A percentile compares a stretch with the other conserved stretches of the same genome.
phyloP scores from a whole-genome alignment of 2,329 filamentous ascomycete genomes.

The Sarocladiaceae sp. region DNA sequence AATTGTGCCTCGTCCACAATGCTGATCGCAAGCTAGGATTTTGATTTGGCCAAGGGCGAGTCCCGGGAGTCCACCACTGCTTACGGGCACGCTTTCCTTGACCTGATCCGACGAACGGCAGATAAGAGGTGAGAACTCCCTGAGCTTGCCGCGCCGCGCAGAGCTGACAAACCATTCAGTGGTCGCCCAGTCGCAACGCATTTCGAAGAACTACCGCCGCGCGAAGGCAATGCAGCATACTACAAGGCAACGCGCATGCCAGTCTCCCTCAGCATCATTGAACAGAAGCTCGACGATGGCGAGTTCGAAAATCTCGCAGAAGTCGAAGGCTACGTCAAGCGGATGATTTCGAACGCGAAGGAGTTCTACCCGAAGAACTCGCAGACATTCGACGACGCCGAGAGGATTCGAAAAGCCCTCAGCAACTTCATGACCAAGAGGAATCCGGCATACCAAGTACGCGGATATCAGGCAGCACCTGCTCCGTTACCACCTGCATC shows the following conservation, averaged over 20 bases:
- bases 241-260: slow-evolving; percentile 73
- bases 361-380: slow-evolving; percentile 72
- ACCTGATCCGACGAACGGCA: slow-evolving; percentile 66
- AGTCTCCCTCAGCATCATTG: slow-evolving; percentile 70
- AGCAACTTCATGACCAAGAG: slow-evolving; percentile 83
- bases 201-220: slow-evolving; percentile 66
- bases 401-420: slow-evolving; percentile 77
- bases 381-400: slow-evolving; percentile 72
- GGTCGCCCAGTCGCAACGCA: slow-evolving; percentile 68
- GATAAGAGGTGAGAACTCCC: slow-evolving; percentile 67
- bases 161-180: slow-evolving; percentile 32
- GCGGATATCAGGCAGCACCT: slow-evolving; percentile 62
- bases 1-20: background rate
- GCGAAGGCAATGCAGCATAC: slow-evolving; percentile 63
- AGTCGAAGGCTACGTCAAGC: slow-evolving; percentile 79
- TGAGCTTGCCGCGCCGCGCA: background rate
- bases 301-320: slow-evolving; percentile 66
- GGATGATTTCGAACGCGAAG: slow-evolving; percentile 83
- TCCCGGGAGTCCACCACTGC: slow-evolving; percentile 62
- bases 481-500: slow-evolving; percentile 57
- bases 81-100: slow-evolving; percentile 66
- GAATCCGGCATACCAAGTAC: slow-evolving; percentile 72
- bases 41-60: slow-evolving; percentile 51
- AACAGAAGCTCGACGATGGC: slow-evolving; percentile 63
- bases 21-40: slow-evolving; percentile 26